Conservation (phyloP, 106 monocot species). For the Vanilla planifolia region DNA sequence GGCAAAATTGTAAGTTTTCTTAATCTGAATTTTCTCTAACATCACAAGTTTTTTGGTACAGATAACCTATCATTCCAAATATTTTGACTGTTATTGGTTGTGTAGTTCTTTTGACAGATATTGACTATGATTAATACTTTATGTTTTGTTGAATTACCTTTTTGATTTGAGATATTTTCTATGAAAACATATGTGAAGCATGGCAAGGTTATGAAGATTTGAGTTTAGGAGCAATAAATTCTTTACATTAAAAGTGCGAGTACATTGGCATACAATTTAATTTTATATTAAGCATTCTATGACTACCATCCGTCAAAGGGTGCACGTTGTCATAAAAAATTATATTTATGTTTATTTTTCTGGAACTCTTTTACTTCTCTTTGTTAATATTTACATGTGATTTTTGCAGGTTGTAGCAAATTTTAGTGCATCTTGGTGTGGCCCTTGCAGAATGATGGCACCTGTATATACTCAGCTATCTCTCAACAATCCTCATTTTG, state of each 20-base stretch:
- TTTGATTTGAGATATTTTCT: neutral
- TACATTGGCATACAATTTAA: neutral
- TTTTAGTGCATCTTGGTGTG: conserved; percentile 54
- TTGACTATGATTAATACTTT: neutral
- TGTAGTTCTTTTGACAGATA: neutral
- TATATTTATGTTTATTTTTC: neutral
- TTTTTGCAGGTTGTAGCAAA: conserved; percentile 37
- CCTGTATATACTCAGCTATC: conserved; percentile 33
- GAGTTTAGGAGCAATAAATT: too few relatives aligned
- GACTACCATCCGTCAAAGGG: neutral
- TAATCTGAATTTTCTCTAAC: neutral
- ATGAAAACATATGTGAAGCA: neutral
- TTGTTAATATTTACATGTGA: neutral
- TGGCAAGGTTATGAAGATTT: neutral
- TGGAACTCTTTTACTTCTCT: neutral
- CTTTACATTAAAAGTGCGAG: neutral
- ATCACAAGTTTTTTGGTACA: neutral
- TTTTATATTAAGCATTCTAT: neutral
- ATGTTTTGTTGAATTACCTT: neutral
- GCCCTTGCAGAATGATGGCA: conserved; percentile 28
- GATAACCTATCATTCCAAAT: neutral
- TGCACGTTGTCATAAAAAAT: neutral
- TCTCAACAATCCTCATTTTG: conserved; percentile 30
- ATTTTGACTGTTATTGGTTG: neutral
- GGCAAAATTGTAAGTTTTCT: conserved; percentile 38